Percentiles rank a stretch among this genome's conserved stretches.
Evolutionary conservation across 768 basidiomycete genomes (phyloP).

Genomic region (Boletus speciosus): DNA sequence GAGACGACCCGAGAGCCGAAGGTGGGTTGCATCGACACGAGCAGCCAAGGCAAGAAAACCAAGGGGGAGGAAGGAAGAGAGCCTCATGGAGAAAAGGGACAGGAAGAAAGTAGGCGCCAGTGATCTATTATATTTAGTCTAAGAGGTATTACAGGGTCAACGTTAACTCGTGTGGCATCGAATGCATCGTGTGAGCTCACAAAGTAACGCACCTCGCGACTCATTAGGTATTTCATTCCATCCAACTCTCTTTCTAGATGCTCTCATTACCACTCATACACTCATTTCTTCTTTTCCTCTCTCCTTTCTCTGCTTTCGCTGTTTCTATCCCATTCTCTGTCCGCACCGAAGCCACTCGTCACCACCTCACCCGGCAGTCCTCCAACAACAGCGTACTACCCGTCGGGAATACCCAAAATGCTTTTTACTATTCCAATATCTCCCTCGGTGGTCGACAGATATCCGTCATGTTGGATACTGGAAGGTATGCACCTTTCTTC

Average conservation of each 20-base stretch:
- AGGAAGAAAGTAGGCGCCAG: not conserved
- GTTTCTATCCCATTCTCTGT: slow-evolving; percentile 32
- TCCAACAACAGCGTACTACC: slow-evolving; percentile 33
- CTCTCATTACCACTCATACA: slow-evolving; percentile 20
- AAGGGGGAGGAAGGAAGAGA: slow-evolving; percentile 3
- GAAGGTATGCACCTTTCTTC: slow-evolving; percentile 47
- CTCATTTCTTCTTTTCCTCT: slow-evolving; percentile 22
- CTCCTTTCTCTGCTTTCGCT: slow-evolving; percentile 23
- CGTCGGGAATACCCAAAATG: slow-evolving; percentile 64
- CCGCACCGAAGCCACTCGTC: slow-evolving; percentile 3
- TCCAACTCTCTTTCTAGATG: slow-evolving; percentile 12
- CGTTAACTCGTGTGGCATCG: no score
- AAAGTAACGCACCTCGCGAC: no score
- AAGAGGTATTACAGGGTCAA: not conserved
- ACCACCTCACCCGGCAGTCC: slow-evolving; percentile 24
- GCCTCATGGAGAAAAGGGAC: not conserved
- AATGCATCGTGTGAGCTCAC: no score
- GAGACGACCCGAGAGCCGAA: slow-evolving; percentile 16
- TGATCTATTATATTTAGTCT: not conserved
- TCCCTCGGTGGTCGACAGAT: slow-evolving; percentile 58
- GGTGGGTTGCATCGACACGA: slow-evolving; percentile 8
- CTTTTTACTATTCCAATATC: slow-evolving; percentile 70
- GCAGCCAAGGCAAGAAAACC: slow-evolving; percentile 7
- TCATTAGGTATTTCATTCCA: no score
- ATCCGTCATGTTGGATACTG: slow-evolving; percentile 70